These are phyloP conservation scores for Cordyceps farinosa DNA, from an alignment of 2,329 filamentous ascomycete species.

Conservation along the genomic window DNA sequence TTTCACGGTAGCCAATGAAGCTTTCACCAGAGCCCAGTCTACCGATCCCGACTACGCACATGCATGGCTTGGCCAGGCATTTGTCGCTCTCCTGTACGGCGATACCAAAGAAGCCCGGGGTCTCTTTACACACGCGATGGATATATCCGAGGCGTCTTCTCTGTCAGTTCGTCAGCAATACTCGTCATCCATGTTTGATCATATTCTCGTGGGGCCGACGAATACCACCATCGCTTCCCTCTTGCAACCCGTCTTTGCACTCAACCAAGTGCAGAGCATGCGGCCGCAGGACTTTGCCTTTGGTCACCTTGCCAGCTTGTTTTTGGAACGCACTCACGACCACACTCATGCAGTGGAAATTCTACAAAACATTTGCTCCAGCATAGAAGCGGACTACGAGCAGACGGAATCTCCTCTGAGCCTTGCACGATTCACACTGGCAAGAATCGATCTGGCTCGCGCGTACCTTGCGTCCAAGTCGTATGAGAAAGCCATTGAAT, in stretches of 20 bases:
- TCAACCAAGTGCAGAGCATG: slow-evolving; percentile 75
- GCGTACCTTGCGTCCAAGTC: slow-evolving; percentile 67
- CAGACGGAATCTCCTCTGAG: slow-evolving; percentile 71
- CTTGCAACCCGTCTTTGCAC: slow-evolving; percentile 82
- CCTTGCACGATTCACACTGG: slow-evolving; percentile 73
- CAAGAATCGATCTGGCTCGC: slow-evolving; percentile 83
- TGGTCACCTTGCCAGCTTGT: slow-evolving; percentile 73
- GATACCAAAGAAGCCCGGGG: slow-evolving; percentile 73
- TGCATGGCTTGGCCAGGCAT: slow-evolving; percentile 90
- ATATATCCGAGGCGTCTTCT: slow-evolving; percentile 78
- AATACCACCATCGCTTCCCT: slow-evolving; percentile 56
- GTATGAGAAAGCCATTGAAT: slow-evolving; percentile 69
- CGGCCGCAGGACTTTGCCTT: slow-evolving; percentile 67
- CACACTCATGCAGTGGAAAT: slow-evolving; percentile 58
- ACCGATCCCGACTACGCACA: slow-evolving; percentile 90
- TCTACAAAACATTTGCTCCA: slow-evolving; percentile 63
- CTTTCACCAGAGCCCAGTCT: slow-evolving; percentile 87
- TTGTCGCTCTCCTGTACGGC: slow-evolving; percentile 74
- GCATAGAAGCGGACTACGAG: slow-evolving; percentile 80
- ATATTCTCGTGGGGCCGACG: slow-evolving; percentile 59
- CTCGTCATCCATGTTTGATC: slow-evolving; percentile 76
- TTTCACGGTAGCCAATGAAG: slow-evolving; percentile 77
- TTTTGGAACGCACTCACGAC: slow-evolving; percentile 77
- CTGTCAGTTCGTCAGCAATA: slow-evolving; percentile 74
- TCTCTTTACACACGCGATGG: slow-evolving; percentile 90